Conservation (phyloP, 345 rosid genomes). For the Mangifera indica region DNA sequence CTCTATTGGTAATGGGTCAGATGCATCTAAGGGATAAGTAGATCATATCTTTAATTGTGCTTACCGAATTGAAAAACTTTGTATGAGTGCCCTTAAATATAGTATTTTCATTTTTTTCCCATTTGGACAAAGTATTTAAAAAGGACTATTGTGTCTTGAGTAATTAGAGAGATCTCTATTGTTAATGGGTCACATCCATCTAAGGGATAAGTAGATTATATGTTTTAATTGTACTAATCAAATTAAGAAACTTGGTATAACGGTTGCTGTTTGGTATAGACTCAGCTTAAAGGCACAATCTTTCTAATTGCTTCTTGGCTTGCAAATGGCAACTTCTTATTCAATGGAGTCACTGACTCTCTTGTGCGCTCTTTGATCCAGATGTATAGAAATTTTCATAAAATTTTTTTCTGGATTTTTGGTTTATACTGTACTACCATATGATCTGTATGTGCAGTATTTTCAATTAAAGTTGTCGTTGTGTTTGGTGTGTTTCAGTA, state of each 20-base stretch:
- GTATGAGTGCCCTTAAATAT: too few relatives aligned
- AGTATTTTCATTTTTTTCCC: too few relatives aligned
- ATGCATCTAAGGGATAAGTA: not conserved
- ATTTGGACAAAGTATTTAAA: too few relatives aligned
- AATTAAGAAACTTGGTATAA: not conserved
- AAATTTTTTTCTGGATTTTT: not conserved
- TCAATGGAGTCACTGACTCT: not conserved
- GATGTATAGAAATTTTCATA: not conserved
- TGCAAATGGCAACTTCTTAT: conserved; percentile 5
- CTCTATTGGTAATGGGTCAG: not conserved
- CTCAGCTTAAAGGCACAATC: not conserved
- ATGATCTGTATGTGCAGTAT: not conserved
- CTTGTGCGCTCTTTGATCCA: not conserved
- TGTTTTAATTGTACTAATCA: not conserved
- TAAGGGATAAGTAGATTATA: not conserved
- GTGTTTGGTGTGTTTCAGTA: conserved; percentile 44
- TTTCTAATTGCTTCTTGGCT: not conserved
- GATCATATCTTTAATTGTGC: not conserved
- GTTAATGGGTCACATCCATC: not conserved
- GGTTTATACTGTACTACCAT: conserved; percentile 8
- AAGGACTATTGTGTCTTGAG: not conserved
- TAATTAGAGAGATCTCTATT: not conserved
- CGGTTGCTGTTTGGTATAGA: not conserved
- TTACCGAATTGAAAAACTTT: not conserved
- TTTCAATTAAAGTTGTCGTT: not conserved